Evolutionary conservation across 2,329 filamentous ascomycete genomes (phyloP), one percentile per base, ranked within the genome.

Genomic region (Acephala macrosclerotiorum): DNA sequence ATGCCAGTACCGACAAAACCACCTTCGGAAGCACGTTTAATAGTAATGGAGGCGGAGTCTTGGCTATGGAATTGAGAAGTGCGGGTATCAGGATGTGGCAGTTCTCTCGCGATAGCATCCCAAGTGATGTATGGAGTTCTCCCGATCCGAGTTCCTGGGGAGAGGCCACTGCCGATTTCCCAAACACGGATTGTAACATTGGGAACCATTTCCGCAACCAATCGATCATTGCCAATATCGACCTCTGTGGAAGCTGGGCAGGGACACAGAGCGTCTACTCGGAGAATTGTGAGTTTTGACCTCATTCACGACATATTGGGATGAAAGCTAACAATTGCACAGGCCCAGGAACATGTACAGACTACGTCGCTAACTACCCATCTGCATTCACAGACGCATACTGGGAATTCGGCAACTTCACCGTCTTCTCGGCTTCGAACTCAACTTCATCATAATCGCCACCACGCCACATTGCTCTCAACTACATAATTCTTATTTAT

Each of bases 211-310:
- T 97, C 80, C 81, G 81, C 66, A 80, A 91, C 67, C 86, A 97
- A 81, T 87, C 90, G 73, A 89, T 97, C 70, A 87, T 95, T 72
- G 89, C 95, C 76, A 89, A 95, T 79, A 96, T 90, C 2, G 91
- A 91, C 38, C 91, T 97, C 76, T 97, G 94, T 79, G 94, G 94
- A 29, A 87, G 90, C 75, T 97, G 94, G 94, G 94, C 94, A 5
- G 92, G 92, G 84, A 82, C 77, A 74, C 11, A 79, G 64, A 76
- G 20, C 58, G 58, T 73, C 47, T 76, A 73, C 65, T 51, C 59
- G 22, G 61, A 72, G 57, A 72, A 56, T 66, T 76, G 74, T 73
- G 60, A 51, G 73, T 69, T 57, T 22, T 58, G 12, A 7, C 45
- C 33, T 61, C 9, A 33, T 33, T 4, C 29, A 33, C 9, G 29